phyloP scores from a whole-genome alignment of 2,329 filamentous ascomycete species.

The Phialophora verrucosa region DNA sequence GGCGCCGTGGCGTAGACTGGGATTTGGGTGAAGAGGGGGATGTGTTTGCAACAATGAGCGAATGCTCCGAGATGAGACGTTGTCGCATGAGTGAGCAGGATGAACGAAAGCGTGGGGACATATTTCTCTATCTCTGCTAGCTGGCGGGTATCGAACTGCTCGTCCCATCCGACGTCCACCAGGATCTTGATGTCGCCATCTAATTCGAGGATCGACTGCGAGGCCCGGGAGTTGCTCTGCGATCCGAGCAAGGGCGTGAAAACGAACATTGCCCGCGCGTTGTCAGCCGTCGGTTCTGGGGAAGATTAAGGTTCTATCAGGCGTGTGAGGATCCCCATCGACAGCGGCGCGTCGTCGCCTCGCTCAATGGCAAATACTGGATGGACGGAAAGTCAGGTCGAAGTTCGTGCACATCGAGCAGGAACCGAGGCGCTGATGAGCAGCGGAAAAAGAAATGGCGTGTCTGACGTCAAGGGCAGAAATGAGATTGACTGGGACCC shows the following conservation, averaged over 20 bases:
- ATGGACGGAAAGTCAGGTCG: neutral
- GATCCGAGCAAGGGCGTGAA: slow-evolving; percentile 93
- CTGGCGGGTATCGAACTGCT: slow-evolving; percentile 80
- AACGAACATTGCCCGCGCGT: slow-evolving; percentile 75
- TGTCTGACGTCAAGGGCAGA: neutral
- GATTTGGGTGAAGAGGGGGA: slow-evolving; percentile 88
- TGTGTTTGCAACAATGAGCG: slow-evolving; percentile 95
- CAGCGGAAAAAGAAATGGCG: slow-evolving; percentile 6
- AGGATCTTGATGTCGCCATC: slow-evolving; percentile 96
- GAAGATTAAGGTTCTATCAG: neutral
- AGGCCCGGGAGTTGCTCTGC: slow-evolving; percentile 76
- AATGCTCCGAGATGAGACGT: slow-evolving; percentile 89
- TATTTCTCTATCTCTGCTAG: slow-evolving; percentile 90
- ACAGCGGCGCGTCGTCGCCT: slow-evolving; percentile 9
- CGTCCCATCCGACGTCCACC: slow-evolving; percentile 95
- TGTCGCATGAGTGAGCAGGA: slow-evolving; percentile 94
- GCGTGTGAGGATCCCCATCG: slow-evolving; percentile 12
- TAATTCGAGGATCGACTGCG: slow-evolving; percentile 93
- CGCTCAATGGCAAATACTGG: neutral
- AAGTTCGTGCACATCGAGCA: neutral
- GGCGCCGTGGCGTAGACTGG: slow-evolving; percentile 94
- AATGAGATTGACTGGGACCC: neutral
- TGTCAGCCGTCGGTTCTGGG: neutral
- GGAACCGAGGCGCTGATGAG: neutral
- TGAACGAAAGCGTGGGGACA: slow-evolving; percentile 86